These are phyloP conservation scores for Myriosclerotinia duriaeana DNA, from an alignment of 2,329 filamentous ascomycete species.

Conservation along the genomic window DNA sequence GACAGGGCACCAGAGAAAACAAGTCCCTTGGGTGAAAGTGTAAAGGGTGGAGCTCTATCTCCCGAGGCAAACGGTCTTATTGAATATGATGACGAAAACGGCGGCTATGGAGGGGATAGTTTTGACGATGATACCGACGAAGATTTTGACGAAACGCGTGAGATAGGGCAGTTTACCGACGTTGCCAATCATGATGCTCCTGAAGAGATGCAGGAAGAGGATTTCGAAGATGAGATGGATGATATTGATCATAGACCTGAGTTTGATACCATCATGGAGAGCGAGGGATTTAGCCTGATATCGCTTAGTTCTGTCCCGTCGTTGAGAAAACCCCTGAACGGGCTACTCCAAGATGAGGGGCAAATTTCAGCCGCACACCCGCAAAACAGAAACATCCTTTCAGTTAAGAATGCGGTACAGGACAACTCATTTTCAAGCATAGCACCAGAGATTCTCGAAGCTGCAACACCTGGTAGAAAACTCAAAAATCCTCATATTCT, in stretches of 20 bases:
- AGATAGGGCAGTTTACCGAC: not conserved
- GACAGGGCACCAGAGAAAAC: slow-evolving; percentile 5
- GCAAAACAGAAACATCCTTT: slow-evolving; percentile 27
- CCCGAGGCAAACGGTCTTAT: not conserved
- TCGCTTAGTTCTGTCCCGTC: slow-evolving; percentile 54
- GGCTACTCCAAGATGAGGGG: slow-evolving; percentile 35
- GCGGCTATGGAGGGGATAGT: slow-evolving; percentile 3
- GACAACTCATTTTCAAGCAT: slow-evolving; percentile 37
- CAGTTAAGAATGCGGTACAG: slow-evolving; percentile 25
- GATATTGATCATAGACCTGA: slow-evolving; percentile 44
- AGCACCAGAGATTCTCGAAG: slow-evolving; percentile 32
- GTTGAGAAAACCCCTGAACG: slow-evolving; percentile 45
- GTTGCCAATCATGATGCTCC: not conserved
- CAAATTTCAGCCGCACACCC: slow-evolving; percentile 20
- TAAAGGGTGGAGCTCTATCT: not conserved
- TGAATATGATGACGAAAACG: slow-evolving; percentile 14
- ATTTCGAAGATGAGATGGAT: slow-evolving; percentile 33
- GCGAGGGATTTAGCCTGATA: slow-evolving; percentile 58
- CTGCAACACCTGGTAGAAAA: slow-evolving; percentile 30
- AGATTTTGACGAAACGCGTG: slow-evolving; percentile 22
- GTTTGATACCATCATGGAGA: slow-evolving; percentile 56
- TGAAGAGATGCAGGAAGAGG: slow-evolving; percentile 13
- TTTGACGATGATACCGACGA: slow-evolving; percentile 9
- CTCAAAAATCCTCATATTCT: slow-evolving; percentile 26
- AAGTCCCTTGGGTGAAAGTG: not conserved